Evolutionary conservation across 306 rosid species (phyloP), one percentile per base, ranked within the genome.

Genomic region (Oemleria cerasiformis): DNA sequence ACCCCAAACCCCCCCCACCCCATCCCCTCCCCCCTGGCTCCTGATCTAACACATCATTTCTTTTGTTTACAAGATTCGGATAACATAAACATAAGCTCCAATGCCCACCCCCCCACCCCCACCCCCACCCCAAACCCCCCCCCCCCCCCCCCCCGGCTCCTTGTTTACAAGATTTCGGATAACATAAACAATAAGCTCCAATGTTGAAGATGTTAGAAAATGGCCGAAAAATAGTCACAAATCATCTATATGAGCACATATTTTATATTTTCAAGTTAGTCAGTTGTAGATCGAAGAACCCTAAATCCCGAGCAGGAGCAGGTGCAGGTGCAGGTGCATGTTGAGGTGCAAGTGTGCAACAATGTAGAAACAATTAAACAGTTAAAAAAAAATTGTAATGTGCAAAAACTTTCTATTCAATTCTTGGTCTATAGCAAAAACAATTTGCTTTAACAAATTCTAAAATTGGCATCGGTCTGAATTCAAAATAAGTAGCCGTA

Each of bases 401-500:
- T 47, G 57, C 5, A 65, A 45, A 34, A 49, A 34, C 9, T 38
- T 57, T 14, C 47, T 16, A 70, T 56, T 70, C 74, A 30, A 7
- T 41, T 56, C 74, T 56, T 36, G 71, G 70, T 65, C 83, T 85
- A 83, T 82, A 81, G 82, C 67, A 65, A 68, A 69, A 38, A 71
- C 54, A 78, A 81, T 76, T 67, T 78, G 89, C 85, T 49, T 67
- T 77, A 57, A 91, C 70, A 77, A 72, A 74, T 67, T 79, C 71
- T 55, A 85, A 61, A 48, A 88, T 58, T 70, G 94, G 89, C 77
- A 9, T 75, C 58, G 88, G 71, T 51, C 80, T 85, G 73, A 88
- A 51, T 42, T 84, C 78, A 77, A 73, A 85, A 77, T 80, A 62
- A 6, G 97, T 91, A 41, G 95, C 92, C 34, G 69, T 65, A 76